Evolutionary conservation across 2,329 filamentous ascomycete genomes (phyloP), one percentile per base, ranked within the genome.

Genomic region (Cladorrhinum sp.): DNA sequence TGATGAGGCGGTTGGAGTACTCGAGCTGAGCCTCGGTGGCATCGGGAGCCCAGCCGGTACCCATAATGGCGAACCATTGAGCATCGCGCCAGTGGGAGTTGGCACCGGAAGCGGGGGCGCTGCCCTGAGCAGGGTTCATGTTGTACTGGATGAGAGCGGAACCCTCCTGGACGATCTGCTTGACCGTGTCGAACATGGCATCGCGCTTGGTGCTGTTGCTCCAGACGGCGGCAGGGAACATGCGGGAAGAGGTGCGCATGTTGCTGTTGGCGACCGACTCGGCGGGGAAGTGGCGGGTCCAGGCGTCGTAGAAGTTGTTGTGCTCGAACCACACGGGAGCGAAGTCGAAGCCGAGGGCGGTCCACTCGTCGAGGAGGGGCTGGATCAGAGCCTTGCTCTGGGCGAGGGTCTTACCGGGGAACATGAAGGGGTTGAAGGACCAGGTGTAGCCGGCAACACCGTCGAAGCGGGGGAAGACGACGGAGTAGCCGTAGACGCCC

Each of bases 31-130:
- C 39, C 20, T 46, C 26, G 33, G 55, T 30, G 5, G 65, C 26
- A n/a, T 58, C 62, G 8, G 39, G 48, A 10, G 57, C 62, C 70
- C 69, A 73, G 21, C 58, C n/a, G 3, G 66, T 57, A 7, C 65
- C 72, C 33, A 73, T 67, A 60, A 77, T 76, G 30, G 68, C 71
- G 65, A 74, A 76, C 64, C 77, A 67, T 0, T 73, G 68, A 1
- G 77, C 73, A 5, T 73, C 71, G 48, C 81, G 74, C 80, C 80
- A 83, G 1, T 79, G 80, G 3, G 80, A 78, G 66, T 80, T 80
- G 42, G 81, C 73, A 5, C 77, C 75, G 14, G 76, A 80, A 54
- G 74, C 73, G 1, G 74, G 72, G 33, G 75, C 68, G 14, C 49
- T 49, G 5, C 64, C 63, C 28, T 71, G 70, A 0, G 67, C 70